Percentiles rank a stretch among this genome's conserved stretches.
phyloP scores from a whole-genome alignment of 805 yeast genomes.

The Candida maltosa region DNA sequence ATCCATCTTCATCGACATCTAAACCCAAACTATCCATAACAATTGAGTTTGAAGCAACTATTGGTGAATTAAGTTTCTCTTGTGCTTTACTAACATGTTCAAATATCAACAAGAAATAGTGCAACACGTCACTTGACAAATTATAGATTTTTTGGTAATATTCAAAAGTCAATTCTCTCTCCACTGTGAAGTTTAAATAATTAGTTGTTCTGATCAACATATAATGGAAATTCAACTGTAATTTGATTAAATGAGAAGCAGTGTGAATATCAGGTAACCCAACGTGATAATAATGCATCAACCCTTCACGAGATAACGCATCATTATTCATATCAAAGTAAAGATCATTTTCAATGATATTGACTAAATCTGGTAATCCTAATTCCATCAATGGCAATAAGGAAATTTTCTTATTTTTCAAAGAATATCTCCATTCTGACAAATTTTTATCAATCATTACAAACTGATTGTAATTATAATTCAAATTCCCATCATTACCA shows the following conservation, averaged over 20 bases:
- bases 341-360: conserved; percentile 19
- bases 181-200: conserved; percentile 40
- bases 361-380: conserved; percentile 27
- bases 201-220: conserved; percentile 40
- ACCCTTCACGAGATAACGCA: conserved; percentile 16
- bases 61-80: conserved; percentile 5
- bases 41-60: conserved; percentile 10
- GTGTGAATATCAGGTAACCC: conserved; percentile 39
- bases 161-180: conserved; percentile 33
- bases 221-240: conserved; percentile 44
- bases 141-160: conserved; percentile 34
- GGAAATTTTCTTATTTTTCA: conserved; percentile 27
- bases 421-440: conserved; percentile 36
- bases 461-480: conserved; percentile 42
- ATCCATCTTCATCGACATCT: conserved; percentile 44
- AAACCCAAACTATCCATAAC: conserved; percentile 36
- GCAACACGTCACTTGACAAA: conserved; percentile 35
- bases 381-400: conserved; percentile 22
- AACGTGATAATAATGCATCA: conserved; percentile 20
- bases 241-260: conserved; percentile 36
- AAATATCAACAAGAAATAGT: conserved; percentile 35
- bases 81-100: conserved; percentile 28
- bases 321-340: conserved; percentile 25
- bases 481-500: conserved; percentile 45
- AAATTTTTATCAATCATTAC: conserved; percentile 40